These are phyloP conservation scores for Tricholoma matsutake DNA, from an alignment of 768 basidiomycete species.

Conservation along the genomic window DNA sequence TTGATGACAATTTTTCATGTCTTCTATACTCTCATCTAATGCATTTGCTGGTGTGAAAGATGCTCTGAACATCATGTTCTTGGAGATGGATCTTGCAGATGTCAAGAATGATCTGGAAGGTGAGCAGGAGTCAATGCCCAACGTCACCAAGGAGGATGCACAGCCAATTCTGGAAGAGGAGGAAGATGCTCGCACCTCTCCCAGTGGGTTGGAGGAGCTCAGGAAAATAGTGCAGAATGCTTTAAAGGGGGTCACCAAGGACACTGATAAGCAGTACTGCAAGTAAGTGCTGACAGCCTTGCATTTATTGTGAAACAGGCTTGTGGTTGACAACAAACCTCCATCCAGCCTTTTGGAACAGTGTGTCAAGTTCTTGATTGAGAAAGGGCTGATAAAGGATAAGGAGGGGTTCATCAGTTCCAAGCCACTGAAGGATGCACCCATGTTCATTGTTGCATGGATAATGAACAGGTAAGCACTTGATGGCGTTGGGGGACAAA, in stretches of 20 bases:
- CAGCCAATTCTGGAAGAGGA: neutral
- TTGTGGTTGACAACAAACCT: neutral
- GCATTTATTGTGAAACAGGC: neutral
- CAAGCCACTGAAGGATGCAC: slow-evolving; percentile 6
- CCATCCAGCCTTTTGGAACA: neutral
- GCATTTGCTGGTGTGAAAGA: neutral
- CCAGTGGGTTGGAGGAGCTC: neutral
- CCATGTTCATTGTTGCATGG: slow-evolving; percentile 14
- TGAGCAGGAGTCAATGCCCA: neutral
- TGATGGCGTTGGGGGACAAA: neutral
- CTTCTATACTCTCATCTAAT: neutral
- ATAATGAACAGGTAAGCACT: slow-evolving; percentile 16
- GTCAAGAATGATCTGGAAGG: slow-evolving; percentile 2
- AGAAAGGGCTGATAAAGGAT: neutral
- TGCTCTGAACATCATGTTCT: neutral
- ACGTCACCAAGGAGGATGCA: neutral
- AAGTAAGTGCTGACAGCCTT: neutral
- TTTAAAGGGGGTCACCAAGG: neutral
- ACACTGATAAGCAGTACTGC: neutral
- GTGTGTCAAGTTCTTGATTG: neutral
- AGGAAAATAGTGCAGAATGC: neutral
- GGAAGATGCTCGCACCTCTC: neutral
- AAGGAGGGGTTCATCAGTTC: slow-evolving; percentile 3
- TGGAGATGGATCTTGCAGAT: neutral
- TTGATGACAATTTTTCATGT: neutral